Percentiles rank a stretch among this genome's conserved stretches.
phyloP scores from a whole-genome alignment of 345 rosid genomes.

The Lepidium aucheri region DNA sequence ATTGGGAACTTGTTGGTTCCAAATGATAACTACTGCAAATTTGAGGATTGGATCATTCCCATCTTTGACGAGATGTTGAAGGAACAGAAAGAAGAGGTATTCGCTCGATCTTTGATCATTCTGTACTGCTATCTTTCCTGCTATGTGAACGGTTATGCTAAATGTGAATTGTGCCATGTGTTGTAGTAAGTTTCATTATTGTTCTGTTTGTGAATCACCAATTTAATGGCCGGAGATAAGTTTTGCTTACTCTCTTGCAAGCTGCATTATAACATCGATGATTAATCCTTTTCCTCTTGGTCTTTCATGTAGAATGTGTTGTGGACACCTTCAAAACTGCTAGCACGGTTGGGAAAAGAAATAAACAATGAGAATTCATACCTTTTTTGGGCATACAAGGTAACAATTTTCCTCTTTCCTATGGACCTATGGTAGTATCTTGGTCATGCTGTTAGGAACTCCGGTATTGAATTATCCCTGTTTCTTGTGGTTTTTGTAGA shows the following conservation, averaged over 20 bases:
- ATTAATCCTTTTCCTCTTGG: background rate
- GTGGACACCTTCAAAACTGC: slow-evolving; percentile 90
- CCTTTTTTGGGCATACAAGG: slow-evolving; percentile 96
- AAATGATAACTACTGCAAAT: slow-evolving; percentile 91
- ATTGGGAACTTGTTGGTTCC: slow-evolving; percentile 92
- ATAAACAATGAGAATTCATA: slow-evolving; percentile 77
- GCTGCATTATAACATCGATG: background rate
- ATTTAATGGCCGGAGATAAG: background rate
- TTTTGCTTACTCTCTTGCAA: background rate
- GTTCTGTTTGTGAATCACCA: background rate
- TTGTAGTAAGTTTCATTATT: background rate
- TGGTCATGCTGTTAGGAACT: background rate
- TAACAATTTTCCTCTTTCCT: background rate
- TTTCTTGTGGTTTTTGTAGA: slow-evolving; percentile 39
- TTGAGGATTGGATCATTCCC: slow-evolving; percentile 95
- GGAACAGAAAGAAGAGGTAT: slow-evolving; percentile 85
- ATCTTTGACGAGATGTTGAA: slow-evolving; percentile 84
- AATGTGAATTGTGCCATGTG: background rate
- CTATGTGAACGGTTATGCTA: background rate
- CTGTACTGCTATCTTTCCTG: background rate
- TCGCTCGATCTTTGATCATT: background rate
- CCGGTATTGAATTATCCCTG: background rate
- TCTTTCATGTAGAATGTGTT: slow-evolving; percentile 39
- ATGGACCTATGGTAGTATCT: background rate
- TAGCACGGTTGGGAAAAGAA: slow-evolving; percentile 81